Conservation (phyloP, 129 eudicot genomes). For the Dittrichia graveolens region DNA sequence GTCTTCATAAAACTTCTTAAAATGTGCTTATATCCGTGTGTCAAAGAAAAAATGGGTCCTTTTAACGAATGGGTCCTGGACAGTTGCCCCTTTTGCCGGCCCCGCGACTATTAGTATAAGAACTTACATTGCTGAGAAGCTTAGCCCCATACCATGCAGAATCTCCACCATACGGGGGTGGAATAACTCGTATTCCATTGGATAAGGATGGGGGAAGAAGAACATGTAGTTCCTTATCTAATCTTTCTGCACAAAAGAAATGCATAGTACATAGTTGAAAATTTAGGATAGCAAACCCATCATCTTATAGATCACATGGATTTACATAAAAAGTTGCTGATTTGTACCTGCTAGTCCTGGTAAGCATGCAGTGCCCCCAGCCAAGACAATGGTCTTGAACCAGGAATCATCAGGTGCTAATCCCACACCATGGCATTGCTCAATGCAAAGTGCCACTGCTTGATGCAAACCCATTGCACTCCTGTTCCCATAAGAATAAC, state of each 20-base stretch:
- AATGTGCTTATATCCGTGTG: too few relatives aligned
- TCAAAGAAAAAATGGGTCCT: too few relatives aligned
- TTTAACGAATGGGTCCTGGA: too few relatives aligned
- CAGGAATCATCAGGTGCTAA: slow-evolving; percentile 67
- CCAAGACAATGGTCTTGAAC: slow-evolving; percentile 85
- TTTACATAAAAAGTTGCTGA: background rate
- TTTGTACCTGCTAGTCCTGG: slow-evolving; percentile 84
- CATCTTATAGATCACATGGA: background rate
- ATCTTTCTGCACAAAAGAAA: slow-evolving; percentile 65
- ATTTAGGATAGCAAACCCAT: background rate
- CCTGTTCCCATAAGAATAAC: slow-evolving; percentile 40
- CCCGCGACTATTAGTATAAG: background rate
- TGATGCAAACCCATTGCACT: slow-evolving; percentile 83
- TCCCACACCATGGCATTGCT: slow-evolving; percentile 83
- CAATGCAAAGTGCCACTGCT: slow-evolving; percentile 88
- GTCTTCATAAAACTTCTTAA: too few relatives aligned
- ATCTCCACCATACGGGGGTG: slow-evolving; percentile 87
- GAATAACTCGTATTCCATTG: slow-evolving; percentile 71
- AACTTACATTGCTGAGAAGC: slow-evolving; percentile 88
- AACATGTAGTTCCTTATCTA: slow-evolving; percentile 78
- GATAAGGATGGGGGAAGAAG: slow-evolving; percentile 58
- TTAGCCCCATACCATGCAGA: slow-evolving; percentile 97
- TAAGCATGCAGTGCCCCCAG: slow-evolving; percentile 92
- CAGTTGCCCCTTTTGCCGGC: too few relatives aligned
- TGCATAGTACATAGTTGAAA: background rate